These are phyloP conservation scores for Cladosporium velox DNA, from an alignment of 2,329 filamentous ascomycete species.

Conservation along the genomic window DNA sequence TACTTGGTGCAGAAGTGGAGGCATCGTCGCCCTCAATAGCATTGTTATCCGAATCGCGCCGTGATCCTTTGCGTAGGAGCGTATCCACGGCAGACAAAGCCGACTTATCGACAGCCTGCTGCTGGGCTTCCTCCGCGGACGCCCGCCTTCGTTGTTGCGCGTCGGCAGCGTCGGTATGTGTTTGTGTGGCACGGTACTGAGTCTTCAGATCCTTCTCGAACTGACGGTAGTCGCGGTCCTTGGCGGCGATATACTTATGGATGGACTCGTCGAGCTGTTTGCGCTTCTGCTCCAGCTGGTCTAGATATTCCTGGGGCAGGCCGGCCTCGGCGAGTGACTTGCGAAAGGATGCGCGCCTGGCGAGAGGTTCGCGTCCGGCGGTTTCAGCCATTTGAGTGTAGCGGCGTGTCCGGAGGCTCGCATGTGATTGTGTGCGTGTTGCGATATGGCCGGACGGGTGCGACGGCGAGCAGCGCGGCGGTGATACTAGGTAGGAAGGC, in stretches of 20 bases:
- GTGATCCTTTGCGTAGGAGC: conserved; percentile 28
- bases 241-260: conserved; percentile 41
- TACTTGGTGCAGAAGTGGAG: background rate
- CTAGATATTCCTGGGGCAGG: conserved; percentile 36
- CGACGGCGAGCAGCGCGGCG: conserved; percentile 9
- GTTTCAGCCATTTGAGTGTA: conserved; percentile 17
- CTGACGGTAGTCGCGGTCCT: conserved; percentile 41
- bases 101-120: conserved; percentile 11
- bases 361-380: conserved; percentile 19
- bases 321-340: conserved; percentile 25
- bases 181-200: conserved; percentile 12
- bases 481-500: background rate
- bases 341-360: conserved; percentile 28
- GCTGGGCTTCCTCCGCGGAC: conserved; percentile 19
- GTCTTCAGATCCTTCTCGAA: conserved; percentile 37
- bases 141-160: conserved; percentile 17
- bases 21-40: conserved; percentile 24
- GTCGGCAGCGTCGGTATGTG: conserved; percentile 7
- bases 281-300: conserved; percentile 39
- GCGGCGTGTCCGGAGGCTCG: conserved; percentile 1
- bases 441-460: conserved; percentile 4
- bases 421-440: conserved; percentile 14
- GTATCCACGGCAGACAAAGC: conserved; percentile 28
- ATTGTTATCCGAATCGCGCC: conserved; percentile 24
- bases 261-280: conserved; percentile 41